These are phyloP conservation scores for Cercospora sp. DNA, from an alignment of 2,329 filamentous ascomycete species.

Conservation along the genomic window DNA sequence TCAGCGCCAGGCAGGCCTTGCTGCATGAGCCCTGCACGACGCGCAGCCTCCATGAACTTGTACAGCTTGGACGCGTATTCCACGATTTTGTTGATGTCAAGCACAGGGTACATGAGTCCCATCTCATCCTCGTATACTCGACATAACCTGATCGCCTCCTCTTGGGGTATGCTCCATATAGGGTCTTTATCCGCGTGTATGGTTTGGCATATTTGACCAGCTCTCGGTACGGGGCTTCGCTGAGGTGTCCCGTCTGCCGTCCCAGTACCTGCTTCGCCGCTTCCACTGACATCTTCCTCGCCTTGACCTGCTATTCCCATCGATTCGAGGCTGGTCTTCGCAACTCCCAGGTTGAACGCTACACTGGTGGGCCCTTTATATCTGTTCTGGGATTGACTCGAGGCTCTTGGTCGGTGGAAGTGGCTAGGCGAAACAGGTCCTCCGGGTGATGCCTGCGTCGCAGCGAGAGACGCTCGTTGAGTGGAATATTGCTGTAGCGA, in stretches of 20 bases:
- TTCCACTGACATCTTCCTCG: constrained; percentile 61
- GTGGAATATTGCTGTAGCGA: constrained; percentile 35
- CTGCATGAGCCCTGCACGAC: constrained; percentile 59
- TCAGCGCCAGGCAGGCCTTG: constrained; percentile 56
- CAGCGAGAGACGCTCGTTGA: constrained; percentile 23
- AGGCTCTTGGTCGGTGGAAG: constrained; percentile 33
- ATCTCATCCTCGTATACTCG: constrained; percentile 85
- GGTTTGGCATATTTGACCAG: constrained; percentile 30
- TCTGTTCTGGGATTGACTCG: constrained; percentile 52
- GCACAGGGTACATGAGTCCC: constrained; percentile 85
- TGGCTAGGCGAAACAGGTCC: constrained; percentile 37
- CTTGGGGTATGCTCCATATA: constrained; percentile 72
- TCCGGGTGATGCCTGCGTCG: constrained; percentile 26
- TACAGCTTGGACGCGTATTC: constrained; percentile 69
- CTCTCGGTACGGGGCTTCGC: constrained; percentile 15
- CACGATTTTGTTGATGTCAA: constrained; percentile 71
- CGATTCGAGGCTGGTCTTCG: constrained; percentile 80
- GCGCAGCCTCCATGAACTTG: constrained; percentile 69
- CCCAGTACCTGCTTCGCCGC: constrained; percentile 25
- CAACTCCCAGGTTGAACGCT: constrained; percentile 81
- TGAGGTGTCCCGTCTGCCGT: constrained; percentile 25
- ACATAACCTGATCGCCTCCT: constrained; percentile 78
- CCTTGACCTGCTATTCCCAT: constrained; percentile 77
- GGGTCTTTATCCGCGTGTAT: constrained; percentile 65
- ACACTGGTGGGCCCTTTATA: constrained; percentile 86